Evolutionary conservation across 768 basidiomycete genomes (phyloP).

Genomic region (Steccherinum ochraceum): DNA sequence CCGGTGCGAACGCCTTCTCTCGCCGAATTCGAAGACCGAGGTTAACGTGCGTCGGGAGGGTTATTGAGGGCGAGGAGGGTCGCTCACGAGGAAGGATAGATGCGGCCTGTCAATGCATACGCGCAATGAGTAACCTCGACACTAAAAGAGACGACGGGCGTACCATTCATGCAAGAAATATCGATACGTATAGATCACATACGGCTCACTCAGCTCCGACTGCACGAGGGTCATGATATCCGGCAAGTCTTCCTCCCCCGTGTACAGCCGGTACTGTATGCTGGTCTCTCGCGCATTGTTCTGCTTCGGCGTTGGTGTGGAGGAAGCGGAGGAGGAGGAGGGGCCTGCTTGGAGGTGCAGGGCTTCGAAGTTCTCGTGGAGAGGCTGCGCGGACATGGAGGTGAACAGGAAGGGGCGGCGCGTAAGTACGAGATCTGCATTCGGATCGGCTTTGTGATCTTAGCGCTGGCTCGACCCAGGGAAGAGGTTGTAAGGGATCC

Average conservation of each 20-base stretch:
- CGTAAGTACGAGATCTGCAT: too few relatives aligned
- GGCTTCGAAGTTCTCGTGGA: too few relatives aligned
- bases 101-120: constrained; percentile 62
- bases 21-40: constrained; percentile 1
- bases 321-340: too few relatives aligned
- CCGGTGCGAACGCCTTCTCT: constrained; percentile 44
- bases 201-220: constrained; percentile 91
- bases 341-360: too few relatives aligned
- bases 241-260: constrained; percentile 71
- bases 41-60: background rate
- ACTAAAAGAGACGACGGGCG: constrained; percentile 24
- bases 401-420: too few relatives aligned
- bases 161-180: constrained; percentile 97
- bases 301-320: too few relatives aligned
- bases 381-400: too few relatives aligned
- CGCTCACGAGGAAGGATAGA: constrained; percentile 68
- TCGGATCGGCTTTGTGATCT: too few relatives aligned
- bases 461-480: too few relatives aligned
- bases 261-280: constrained; percentile 64
- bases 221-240: constrained; percentile 85
- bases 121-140: constrained; percentile 20
- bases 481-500: too few relatives aligned
- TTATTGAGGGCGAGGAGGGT: background rate
- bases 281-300: too few relatives aligned
- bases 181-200: constrained; percentile 92